A percentile compares a stretch with the other conserved stretches of the same genome.
Evolutionary conservation across 2,329 filamentous ascomycete genomes (phyloP).

Genomic region (Ascosphaera acerosa): DNA sequence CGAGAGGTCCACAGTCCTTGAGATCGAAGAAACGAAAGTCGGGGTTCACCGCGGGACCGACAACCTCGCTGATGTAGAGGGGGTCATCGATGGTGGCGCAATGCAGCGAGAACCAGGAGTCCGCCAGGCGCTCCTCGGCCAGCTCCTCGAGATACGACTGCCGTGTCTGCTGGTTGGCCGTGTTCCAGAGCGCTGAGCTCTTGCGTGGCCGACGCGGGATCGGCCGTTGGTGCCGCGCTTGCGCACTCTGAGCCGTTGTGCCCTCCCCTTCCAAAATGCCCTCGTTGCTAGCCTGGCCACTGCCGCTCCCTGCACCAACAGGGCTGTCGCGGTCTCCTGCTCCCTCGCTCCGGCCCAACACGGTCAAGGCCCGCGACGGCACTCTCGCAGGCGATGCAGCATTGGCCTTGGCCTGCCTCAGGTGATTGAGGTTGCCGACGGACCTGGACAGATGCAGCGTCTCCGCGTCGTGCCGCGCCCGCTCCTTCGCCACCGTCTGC

Average conservation of each 20-base stretch:
- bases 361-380: too few species aligned
- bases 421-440: constrained; percentile 11
- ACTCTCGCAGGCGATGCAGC: too few species aligned
- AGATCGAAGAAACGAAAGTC: constrained; percentile 72
- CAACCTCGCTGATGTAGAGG: constrained; percentile 71
- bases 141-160: constrained; percentile 56
- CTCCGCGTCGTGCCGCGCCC: constrained; percentile 25
- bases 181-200: constrained; percentile 37
- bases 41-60: constrained; percentile 64
- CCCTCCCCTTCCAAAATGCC: too few species aligned
- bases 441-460: constrained; percentile 32
- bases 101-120: constrained; percentile 75
- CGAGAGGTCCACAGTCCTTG: constrained; percentile 30
- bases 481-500: constrained; percentile 41
- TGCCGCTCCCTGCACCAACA: too few species aligned
- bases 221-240: constrained; percentile 10
- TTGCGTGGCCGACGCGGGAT: constrained; percentile 21
- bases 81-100: constrained; percentile 39
- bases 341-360: too few species aligned
- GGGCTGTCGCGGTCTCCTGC: too few species aligned
- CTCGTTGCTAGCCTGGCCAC: too few species aligned
- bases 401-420: constrained; percentile 3
- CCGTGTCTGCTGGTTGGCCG: constrained; percentile 30
- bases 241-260: too few species aligned
- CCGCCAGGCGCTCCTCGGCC: constrained; percentile 46